A percentile compares a stretch with the other conserved stretches of the same genome.
phyloP scores from a whole-genome alignment of 108 stramenopile genomes.

The Tribonema minus region DNA sequence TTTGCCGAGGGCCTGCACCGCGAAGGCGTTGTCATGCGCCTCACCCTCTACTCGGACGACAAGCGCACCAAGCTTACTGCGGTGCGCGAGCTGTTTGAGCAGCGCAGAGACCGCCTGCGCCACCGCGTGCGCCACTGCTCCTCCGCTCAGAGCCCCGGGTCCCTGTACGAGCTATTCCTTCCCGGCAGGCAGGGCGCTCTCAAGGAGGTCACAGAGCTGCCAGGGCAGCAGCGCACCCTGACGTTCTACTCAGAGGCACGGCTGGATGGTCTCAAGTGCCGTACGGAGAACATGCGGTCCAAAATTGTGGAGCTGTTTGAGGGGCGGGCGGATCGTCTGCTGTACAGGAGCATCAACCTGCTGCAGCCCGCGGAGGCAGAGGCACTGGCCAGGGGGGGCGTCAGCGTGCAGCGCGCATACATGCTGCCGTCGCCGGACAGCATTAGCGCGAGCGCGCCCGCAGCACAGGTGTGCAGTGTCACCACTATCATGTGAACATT shows the following conservation, averaged over 20 bases:
- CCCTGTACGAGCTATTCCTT: conserved; percentile 55
- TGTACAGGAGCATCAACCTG: conserved; percentile 43
- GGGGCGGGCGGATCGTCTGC: conserved; percentile 41
- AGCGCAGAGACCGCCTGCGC: conserved; percentile 29
- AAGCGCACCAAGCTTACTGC: conserved; percentile 49
- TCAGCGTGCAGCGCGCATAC: neutral
- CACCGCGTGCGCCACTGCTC: neutral
- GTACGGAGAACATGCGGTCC: conserved; percentile 52
- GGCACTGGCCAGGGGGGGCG: neutral
- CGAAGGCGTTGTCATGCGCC: conserved; percentile 59
- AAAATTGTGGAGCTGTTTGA: conserved; percentile 22
- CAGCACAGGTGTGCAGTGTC: too few species aligned
- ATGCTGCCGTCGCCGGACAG: neutral
- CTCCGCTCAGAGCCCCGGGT: neutral
- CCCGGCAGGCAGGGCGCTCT: conserved; percentile 49
- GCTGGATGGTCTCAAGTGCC: conserved; percentile 56
- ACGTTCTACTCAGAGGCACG: conserved; percentile 58
- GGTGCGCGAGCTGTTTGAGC: conserved; percentile 56
- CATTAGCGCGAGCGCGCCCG: too few species aligned
- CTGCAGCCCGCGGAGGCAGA: neutral
- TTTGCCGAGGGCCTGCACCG: conserved; percentile 59
- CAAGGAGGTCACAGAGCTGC: conserved; percentile 35
- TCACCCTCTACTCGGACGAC: conserved; percentile 58
- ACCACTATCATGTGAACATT: too few species aligned
- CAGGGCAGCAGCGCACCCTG: conserved; percentile 46